These are phyloP conservation scores for Ogataea pilisensis DNA, from an alignment of 805 yeast species.

Conservation along the genomic window DNA sequence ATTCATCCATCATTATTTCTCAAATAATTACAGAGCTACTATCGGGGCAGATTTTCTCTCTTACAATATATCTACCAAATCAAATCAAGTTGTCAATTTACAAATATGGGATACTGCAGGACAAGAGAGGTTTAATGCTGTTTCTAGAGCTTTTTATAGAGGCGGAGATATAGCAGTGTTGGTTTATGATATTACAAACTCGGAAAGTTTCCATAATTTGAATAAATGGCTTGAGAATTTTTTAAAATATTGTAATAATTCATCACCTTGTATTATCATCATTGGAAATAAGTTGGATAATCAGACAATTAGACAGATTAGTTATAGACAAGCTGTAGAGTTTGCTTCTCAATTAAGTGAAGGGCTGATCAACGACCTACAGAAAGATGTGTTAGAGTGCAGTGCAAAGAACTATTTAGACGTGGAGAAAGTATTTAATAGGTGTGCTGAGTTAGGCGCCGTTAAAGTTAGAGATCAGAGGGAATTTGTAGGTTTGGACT, in stretches of 20 bases:
- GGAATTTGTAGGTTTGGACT: constrained; percentile 18
- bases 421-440: constrained; percentile 24
- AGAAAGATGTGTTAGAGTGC: constrained; percentile 26
- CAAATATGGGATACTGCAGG: constrained; percentile 95
- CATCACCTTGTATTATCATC: constrained; percentile 43
- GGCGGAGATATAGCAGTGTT: constrained; percentile 55
- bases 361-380: constrained; percentile 22
- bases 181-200: constrained; percentile 51
- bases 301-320: constrained; percentile 24
- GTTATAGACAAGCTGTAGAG: constrained; percentile 30
- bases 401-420: constrained; percentile 26
- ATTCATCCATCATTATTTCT: constrained; percentile 50
- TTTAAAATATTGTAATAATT: constrained; percentile 43
- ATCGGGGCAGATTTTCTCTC: constrained; percentile 58
- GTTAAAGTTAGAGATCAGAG: constrained; percentile 13
- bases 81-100: constrained; percentile 32
- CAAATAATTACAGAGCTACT: constrained; percentile 54
- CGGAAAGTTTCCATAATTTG: constrained; percentile 45
- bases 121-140: constrained; percentile 80
- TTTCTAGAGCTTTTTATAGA: constrained; percentile 51
- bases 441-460: constrained; percentile 26
- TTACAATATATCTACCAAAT: constrained; percentile 25
- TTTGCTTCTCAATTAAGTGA: constrained; percentile 20
- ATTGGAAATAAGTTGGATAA: constrained; percentile 52
- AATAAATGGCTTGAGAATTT: constrained; percentile 44